phyloP scores from a whole-genome alignment of 805 yeast genomes.

The Saturnispora serradocipensis region DNA sequence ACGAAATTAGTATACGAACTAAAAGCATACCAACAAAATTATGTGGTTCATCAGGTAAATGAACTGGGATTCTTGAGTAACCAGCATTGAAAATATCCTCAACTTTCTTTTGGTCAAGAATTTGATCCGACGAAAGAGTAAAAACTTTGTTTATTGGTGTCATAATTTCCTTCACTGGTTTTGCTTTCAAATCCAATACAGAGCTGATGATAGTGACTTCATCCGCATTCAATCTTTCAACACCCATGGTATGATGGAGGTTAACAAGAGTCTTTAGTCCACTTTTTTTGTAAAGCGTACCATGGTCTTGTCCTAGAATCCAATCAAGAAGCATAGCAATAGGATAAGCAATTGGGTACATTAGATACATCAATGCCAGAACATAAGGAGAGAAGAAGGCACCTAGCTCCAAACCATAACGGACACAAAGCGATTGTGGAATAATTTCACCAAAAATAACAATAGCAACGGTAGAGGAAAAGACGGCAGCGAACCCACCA shows the following conservation, averaged over 20 bases:
- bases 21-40: conserved; percentile 93
- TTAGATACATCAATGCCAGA: conserved; percentile 66
- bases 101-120: conserved; percentile 75
- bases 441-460: conserved; percentile 94
- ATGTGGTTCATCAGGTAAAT: conserved; percentile 77
- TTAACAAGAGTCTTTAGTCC: conserved; percentile 92
- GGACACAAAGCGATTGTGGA: conserved; percentile 88
- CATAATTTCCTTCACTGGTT: conserved; percentile 80
- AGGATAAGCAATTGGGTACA: conserved; percentile 93
- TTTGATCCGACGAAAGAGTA: conserved; percentile 75
- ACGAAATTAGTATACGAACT: conserved; percentile 84
- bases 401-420: conserved; percentile 88
- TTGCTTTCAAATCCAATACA: conserved; percentile 88
- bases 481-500: conserved; percentile 97
- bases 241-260: conserved; percentile 89
- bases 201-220: conserved; percentile 95
- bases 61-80: conserved; percentile 89
- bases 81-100: conserved; percentile 91
- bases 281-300: conserved; percentile 84
- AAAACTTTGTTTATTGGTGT: conserved; percentile 88
- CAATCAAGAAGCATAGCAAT: conserved; percentile 72
- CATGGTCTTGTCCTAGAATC: conserved; percentile 90
- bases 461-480: conserved; percentile 83
- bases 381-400: conserved; percentile 88
- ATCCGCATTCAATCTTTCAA: conserved; percentile 84